Base-by-base conservation (phyloP, 1,284 basidiomycete genomes). In the Naganishia sp. region DNA sequence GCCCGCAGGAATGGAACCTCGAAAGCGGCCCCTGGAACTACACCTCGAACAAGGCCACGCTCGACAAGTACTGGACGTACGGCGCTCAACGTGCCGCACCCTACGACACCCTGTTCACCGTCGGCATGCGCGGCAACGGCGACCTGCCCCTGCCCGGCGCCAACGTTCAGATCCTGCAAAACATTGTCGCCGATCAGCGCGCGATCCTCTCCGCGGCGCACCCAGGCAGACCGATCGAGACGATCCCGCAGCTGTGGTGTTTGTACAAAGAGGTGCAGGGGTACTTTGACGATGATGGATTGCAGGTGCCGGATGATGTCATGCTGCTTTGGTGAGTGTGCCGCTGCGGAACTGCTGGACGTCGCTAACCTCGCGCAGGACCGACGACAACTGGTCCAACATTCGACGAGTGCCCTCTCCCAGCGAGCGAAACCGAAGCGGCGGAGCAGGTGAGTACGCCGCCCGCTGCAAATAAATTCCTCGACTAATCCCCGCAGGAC, bases 381-480 rank as follows among this genome's bases (percentile, higher is more conserved):
- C 75, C 6, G 77, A 78, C 45, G 76, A 78, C 54, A 79, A 79
- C 63, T 79, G 75, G 74, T 77, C 77, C 1, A 76, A 77, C 54
- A 68, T 77, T 11, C 67, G 71, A 51, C 67, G 71, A 9, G 72
- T 83, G 70, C 86, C 87, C 0, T 74, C 83, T 3, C 71, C 76
- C 10, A 77, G 78, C 53, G 85, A 87, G 71, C 81, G 83, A 5
- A 84, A 85, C 69, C 79, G 86, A 53, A 82, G 83, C 0, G 88
- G 87, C 42, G 87, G 86, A 42, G 85, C 86, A 32, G 87, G 86
- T 49, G 84, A 6, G 47, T 73, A 88, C 87, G 73, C 87, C 88
- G 85, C 85, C 69, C 68, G 83, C 75, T 70, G 17, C 41, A 21
- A 9, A 51, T 23, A 17, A 39, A 28, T 28, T 28, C 28, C 28